phyloP scores from a whole-genome alignment of 2,329 filamentous ascomycete genomes.

The Colletotrichum cereale region DNA sequence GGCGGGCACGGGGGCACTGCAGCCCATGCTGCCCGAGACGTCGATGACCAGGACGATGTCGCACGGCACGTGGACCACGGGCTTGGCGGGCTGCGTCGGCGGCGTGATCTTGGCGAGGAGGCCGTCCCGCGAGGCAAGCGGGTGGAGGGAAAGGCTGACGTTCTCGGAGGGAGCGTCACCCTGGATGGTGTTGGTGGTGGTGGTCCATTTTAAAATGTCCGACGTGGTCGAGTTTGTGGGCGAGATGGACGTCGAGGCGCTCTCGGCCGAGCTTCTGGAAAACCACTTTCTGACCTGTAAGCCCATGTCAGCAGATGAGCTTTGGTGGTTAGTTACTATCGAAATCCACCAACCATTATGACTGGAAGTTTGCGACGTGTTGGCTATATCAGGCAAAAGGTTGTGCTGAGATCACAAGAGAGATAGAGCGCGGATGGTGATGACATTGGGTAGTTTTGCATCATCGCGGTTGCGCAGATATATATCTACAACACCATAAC shows the following conservation, averaged over 20 bases:
- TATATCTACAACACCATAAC: background rate
- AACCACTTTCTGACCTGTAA: slow-evolving; percentile 32
- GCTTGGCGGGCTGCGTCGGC: slow-evolving; percentile 51
- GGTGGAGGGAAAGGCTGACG: slow-evolving; percentile 51
- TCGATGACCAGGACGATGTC: slow-evolving; percentile 74
- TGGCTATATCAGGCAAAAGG: too few species aligned
- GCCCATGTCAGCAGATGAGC: background rate
- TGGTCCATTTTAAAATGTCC: slow-evolving; percentile 1
- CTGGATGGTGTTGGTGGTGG: slow-evolving; percentile 13
- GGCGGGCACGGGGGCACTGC: slow-evolving; percentile 59
- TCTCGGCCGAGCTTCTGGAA: slow-evolving; percentile 5
- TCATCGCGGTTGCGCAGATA: background rate
- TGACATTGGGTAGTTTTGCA: background rate
- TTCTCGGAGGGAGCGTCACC: slow-evolving; percentile 17
- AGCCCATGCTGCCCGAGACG: slow-evolving; percentile 68
- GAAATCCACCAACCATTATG: background rate
- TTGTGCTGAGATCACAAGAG: background rate
- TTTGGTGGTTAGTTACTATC: background rate
- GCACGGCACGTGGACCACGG: slow-evolving; percentile 60
- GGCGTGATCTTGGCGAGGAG: slow-evolving; percentile 62
- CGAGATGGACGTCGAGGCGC: background rate
- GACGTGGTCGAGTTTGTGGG: background rate
- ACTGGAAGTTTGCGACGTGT: background rate
- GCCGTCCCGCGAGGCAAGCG: slow-evolving; percentile 53
- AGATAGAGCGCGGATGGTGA: background rate